Evolutionary conservation across 2,329 filamentous ascomycete genomes (phyloP).

Genomic region (Trichoderma sp.): DNA sequence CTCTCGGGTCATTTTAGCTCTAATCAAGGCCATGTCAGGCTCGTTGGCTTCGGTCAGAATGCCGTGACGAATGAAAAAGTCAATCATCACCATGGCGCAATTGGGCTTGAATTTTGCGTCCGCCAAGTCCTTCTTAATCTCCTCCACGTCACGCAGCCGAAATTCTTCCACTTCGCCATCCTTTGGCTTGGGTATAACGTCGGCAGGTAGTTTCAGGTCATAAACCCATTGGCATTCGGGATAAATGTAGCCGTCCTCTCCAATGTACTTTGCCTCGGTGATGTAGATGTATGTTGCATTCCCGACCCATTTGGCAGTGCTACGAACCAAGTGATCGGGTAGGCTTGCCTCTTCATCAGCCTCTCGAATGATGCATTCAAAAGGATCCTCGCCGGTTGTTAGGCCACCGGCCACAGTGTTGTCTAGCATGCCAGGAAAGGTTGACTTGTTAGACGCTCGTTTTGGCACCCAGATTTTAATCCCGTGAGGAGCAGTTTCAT

Average conservation of each 20-base stretch:
- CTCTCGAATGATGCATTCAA: slow-evolving; percentile 84
- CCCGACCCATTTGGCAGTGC: slow-evolving; percentile 62
- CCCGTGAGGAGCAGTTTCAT: slow-evolving; percentile 49
- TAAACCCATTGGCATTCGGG: slow-evolving; percentile 93
- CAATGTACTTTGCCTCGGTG: slow-evolving; percentile 73
- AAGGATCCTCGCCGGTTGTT: slow-evolving; percentile 76
- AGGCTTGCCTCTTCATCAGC: slow-evolving; percentile 87
- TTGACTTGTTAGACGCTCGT: slow-evolving; percentile 76
- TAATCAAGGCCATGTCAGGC: slow-evolving; percentile 75
- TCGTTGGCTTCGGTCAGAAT: slow-evolving; percentile 81
- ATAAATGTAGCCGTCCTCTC: slow-evolving; percentile 80
- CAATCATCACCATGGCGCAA: slow-evolving; percentile 79
- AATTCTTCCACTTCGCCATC: slow-evolving; percentile 92
- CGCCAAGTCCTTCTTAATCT: slow-evolving; percentile 71
- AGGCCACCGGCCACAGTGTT: slow-evolving; percentile 87
- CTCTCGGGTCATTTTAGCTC: slow-evolving; percentile 72
- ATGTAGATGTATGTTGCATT: slow-evolving; percentile 85
- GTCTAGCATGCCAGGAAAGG: slow-evolving; percentile 89
- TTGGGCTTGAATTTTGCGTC: slow-evolving; percentile 89
- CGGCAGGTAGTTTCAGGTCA: slow-evolving; percentile 75
- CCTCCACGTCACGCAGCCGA: slow-evolving; percentile 73
- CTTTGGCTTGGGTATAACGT: slow-evolving; percentile 72
- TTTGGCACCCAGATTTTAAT: slow-evolving; percentile 85
- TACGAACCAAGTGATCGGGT: slow-evolving; percentile 68
- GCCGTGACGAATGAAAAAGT: slow-evolving; percentile 88